These are phyloP conservation scores for Hypomontagnella submonticulosa DNA, from an alignment of 495 filamentous ascomycete genomes.

Conservation along the genomic window DNA sequence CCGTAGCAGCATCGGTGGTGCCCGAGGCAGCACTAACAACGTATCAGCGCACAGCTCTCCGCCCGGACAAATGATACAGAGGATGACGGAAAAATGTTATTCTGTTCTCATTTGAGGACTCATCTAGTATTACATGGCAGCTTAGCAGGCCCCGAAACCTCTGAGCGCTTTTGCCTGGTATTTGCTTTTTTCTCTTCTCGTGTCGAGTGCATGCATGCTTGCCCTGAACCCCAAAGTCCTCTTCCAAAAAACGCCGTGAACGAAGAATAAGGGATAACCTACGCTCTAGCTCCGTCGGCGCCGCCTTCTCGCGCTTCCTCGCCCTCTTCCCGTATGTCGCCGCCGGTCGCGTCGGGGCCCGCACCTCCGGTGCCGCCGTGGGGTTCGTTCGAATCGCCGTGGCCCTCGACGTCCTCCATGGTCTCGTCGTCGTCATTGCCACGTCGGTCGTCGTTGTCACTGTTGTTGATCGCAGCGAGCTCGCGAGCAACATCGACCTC, in stretches of 20 bases:
- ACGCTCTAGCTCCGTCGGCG: constrained; percentile 97
- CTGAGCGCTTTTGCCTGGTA: constrained; percentile 13
- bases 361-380: constrained; percentile 79
- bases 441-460: constrained; percentile 69
- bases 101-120: constrained; percentile 41
- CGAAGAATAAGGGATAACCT: constrained; percentile 73
- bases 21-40: constrained; percentile 55
- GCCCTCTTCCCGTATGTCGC: constrained; percentile 90
- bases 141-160: constrained; percentile 12
- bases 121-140: constrained; percentile 48
- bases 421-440: constrained; percentile 73
- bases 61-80: constrained; percentile 12
- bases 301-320: constrained; percentile 88
- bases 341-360: constrained; percentile 85
- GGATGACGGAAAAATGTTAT: constrained; percentile 31
- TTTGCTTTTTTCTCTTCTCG: constrained; percentile 17
- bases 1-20: constrained; percentile 66
- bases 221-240: constrained; percentile 35
- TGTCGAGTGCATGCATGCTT: constrained; percentile 44
- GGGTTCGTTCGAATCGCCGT: constrained; percentile 66
- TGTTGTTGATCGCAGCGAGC: constrained; percentile 70
- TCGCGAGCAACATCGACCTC: constrained; percentile 87
- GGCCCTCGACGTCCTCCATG: constrained; percentile 85
- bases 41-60: constrained; percentile 47
- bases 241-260: constrained; percentile 46